Evolutionary conservation across 768 basidiomycete species (phyloP).

Genomic region (Mycena chlorophos): DNA sequence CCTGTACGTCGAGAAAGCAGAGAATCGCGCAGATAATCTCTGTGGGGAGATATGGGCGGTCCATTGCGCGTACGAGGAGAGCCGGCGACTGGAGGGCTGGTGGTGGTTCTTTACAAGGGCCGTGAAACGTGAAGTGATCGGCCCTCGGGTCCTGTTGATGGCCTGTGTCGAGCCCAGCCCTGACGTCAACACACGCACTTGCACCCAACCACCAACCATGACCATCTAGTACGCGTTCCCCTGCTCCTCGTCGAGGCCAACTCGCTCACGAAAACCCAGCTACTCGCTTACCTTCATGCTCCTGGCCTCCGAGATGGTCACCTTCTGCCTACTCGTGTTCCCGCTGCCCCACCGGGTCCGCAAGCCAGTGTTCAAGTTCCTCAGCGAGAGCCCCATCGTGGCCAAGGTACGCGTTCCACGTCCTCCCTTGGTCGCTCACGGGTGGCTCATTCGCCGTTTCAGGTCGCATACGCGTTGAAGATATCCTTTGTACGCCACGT

Average conservation of each 20-base stretch:
- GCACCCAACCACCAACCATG: constrained; percentile 32
- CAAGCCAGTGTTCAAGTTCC: constrained; percentile 70
- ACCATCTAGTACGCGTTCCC: constrained; percentile 43
- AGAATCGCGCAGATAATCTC: constrained; percentile 30
- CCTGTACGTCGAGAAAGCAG: constrained; percentile 24
- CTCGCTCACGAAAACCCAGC: constrained; percentile 39
- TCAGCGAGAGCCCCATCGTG: constrained; percentile 65
- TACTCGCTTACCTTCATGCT: constrained; percentile 81
- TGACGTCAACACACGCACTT: constrained; percentile 25
- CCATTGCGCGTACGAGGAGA: not conserved
- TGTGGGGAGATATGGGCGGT: constrained; percentile 17
- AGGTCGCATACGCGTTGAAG: constrained; percentile 83
- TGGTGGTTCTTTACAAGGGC: not conserved
- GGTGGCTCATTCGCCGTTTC: not conserved
- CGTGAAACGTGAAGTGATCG: not conserved
- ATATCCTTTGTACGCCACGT: constrained; percentile 82
- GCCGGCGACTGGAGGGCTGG: not conserved
- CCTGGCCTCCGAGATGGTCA: constrained; percentile 80
- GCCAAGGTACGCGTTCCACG: constrained; percentile 48
- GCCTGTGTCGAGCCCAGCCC: not conserved
- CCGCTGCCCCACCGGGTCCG: constrained; percentile 80
- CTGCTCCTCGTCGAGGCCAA: not conserved
- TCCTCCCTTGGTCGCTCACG: not conserved
- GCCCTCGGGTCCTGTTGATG: not conserved
- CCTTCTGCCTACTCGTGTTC: constrained; percentile 81